A percentile compares a stretch with the other conserved stretches of the same genome.
Evolutionary conservation across 2,329 filamentous ascomycete species (phyloP).

Genomic region (Calonectria pteridis): DNA sequence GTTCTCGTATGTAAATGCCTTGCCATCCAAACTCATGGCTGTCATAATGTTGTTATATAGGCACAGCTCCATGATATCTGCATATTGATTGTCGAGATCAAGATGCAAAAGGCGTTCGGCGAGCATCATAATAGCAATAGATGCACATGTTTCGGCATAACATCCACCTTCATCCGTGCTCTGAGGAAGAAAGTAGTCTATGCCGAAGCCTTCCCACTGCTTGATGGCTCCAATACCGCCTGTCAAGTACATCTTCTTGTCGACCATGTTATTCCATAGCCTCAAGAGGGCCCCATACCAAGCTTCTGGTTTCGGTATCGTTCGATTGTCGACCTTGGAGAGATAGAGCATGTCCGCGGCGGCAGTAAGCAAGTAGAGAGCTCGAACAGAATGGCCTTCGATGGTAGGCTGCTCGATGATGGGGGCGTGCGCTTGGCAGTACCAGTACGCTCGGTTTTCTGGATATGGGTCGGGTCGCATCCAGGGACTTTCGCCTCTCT

Average conservation of each 20-base stretch:
- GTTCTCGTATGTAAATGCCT: slow-evolving; percentile 72
- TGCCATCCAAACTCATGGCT: slow-evolving; percentile 67
- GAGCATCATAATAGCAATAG: slow-evolving; percentile 71
- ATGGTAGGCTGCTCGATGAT: slow-evolving; percentile 55
- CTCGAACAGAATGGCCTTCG: slow-evolving; percentile 71
- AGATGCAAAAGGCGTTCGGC: slow-evolving; percentile 67
- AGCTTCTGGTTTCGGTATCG: slow-evolving; percentile 28
- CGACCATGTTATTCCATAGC: slow-evolving; percentile 72
- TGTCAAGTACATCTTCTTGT: slow-evolving; percentile 73
- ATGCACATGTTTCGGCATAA: slow-evolving; percentile 72
- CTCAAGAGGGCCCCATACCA: slow-evolving; percentile 57
- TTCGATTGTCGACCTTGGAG: slow-evolving; percentile 51
- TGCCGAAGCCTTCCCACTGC: slow-evolving; percentile 47
- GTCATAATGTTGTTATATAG: slow-evolving; percentile 72
- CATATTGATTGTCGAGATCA: slow-evolving; percentile 65
- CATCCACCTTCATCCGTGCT: slow-evolving; percentile 72
- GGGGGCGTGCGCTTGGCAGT: slow-evolving; percentile 68
- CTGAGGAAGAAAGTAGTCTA: slow-evolving; percentile 59
- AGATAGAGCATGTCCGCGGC: slow-evolving; percentile 64
- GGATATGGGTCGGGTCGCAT: slow-evolving; percentile 62
- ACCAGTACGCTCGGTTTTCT: slow-evolving; percentile 56
- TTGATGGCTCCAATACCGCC: slow-evolving; percentile 66
- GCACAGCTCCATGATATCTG: slow-evolving; percentile 71
- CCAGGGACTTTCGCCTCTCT: slow-evolving; percentile 62
- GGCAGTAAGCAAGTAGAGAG: slow-evolving; percentile 70